Evolutionary conservation across 805 yeast species (phyloP).

Genomic region (Wickerhamiella spandovensis): DNA sequence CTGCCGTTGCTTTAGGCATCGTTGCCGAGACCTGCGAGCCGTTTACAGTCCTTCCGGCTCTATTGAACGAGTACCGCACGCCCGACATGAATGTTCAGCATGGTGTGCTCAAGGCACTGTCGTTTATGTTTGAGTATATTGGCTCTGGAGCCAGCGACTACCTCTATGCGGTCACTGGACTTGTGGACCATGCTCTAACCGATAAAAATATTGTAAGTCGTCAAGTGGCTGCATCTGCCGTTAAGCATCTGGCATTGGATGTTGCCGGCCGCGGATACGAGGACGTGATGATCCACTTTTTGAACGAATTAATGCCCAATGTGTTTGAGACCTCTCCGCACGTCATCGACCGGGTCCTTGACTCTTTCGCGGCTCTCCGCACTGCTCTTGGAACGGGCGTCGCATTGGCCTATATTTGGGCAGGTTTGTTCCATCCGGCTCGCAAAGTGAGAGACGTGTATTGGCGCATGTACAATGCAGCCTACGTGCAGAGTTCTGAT

Average conservation of each 20-base stretch:
- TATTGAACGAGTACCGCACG: conserved; percentile 87
- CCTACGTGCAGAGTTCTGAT: conserved; percentile 63
- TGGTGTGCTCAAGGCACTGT: conserved; percentile 81
- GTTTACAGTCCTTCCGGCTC: conserved; percentile 82
- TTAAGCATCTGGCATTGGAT: conserved; percentile 67
- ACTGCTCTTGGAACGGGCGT: conserved; percentile 65
- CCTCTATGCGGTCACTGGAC: conserved; percentile 62
- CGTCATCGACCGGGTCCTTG: conserved; percentile 70
- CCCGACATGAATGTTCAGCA: conserved; percentile 91
- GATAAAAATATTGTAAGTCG: conserved; percentile 88
- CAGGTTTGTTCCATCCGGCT: conserved; percentile 91
- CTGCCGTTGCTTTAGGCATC: conserved; percentile 95
- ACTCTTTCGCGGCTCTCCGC: conserved; percentile 62
- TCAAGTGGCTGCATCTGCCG: conserved; percentile 86
- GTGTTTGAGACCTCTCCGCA: conserved; percentile 92
- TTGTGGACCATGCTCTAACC: conserved; percentile 77
- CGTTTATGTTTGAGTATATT: conserved; percentile 85
- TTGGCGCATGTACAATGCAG: conserved; percentile 70
- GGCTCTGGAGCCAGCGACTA: conserved; percentile 73
- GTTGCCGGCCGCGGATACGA: conserved; percentile 65
- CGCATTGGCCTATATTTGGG: conserved; percentile 63
- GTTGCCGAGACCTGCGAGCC: conserved; percentile 91
- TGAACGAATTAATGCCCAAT: conserved; percentile 78
- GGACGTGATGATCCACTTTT: conserved; percentile 68
- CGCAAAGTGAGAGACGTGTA: conserved; percentile 69